Evolutionary conservation across 2,329 filamentous ascomycete species (phyloP).

Genomic region (Aspergillus sergii): DNA sequence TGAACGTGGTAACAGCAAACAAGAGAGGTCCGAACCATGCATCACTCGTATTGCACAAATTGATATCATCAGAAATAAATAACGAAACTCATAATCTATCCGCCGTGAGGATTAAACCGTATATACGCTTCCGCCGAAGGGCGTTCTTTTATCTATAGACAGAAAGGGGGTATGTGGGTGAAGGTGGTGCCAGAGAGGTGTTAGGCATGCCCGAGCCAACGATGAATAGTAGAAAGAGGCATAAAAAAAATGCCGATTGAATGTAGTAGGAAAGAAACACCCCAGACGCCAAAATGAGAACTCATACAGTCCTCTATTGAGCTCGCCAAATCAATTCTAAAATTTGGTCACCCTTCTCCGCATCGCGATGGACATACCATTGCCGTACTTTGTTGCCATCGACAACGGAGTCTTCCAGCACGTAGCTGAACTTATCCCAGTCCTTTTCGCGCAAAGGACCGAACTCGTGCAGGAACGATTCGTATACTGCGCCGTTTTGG

Average conservation of each 20-base stretch:
- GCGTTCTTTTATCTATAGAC: slow-evolving; percentile 17
- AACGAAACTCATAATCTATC: slow-evolving; percentile 24
- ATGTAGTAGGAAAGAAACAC: background rate
- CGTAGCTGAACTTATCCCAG: slow-evolving; percentile 56
- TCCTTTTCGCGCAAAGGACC: slow-evolving; percentile 53
- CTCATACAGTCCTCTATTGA: slow-evolving; percentile 9
- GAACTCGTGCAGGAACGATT: slow-evolving; percentile 56
- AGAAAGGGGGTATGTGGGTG: slow-evolving; percentile 8
- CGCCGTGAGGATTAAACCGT: slow-evolving; percentile 16
- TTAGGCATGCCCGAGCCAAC: background rate
- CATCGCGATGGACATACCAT: slow-evolving; percentile 55
- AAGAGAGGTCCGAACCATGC: slow-evolving; percentile 7
- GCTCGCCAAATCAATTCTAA: slow-evolving; percentile 43
- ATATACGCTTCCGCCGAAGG: slow-evolving; percentile 7
- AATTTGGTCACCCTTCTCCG: slow-evolving; percentile 43
- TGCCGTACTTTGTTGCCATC: slow-evolving; percentile 54
- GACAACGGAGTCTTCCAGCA: slow-evolving; percentile 49
- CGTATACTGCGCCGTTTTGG: slow-evolving; percentile 43
- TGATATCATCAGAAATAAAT: slow-evolving; percentile 16
- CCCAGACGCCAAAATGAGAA: background rate
- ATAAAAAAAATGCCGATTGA: background rate
- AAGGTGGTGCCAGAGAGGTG: slow-evolving; percentile 1
- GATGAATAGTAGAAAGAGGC: background rate
- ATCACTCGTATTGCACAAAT: slow-evolving; percentile 13
- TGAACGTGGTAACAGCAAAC: slow-evolving; percentile 7